Base-by-base conservation (phyloP, 768 basidiomycete species). In the Suillus clintonianus region DNA sequence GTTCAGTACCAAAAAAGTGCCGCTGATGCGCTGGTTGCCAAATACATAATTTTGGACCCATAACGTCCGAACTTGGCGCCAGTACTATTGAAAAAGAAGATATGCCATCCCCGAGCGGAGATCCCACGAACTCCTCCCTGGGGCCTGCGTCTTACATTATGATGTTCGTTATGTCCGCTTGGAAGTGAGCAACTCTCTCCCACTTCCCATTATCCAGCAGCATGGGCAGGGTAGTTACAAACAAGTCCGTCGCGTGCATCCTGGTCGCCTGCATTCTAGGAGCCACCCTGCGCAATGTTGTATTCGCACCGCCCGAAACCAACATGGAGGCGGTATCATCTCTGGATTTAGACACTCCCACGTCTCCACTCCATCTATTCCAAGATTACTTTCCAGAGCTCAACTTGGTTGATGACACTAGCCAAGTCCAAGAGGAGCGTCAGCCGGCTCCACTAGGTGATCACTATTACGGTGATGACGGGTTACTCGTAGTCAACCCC, bases 401-500 rank as follows among this genome's bases (percentile, higher is more conserved):
- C 1, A 15, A 39, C 24, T 10, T 10, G 15, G 55, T 24, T 37
- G 37, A 53, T 13, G 32, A 32, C 6, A n/a, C n/a, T 2, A 11
- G 6, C 11, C 9, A 30, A 2, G 48, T 30, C 4, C 27, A 41
- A 3, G 56, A 57, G n/a, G 24, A 19, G 24, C 37, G 0, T 15
- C 55, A 19, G 39, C 24, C 56, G 1, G 6, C 17, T 7, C 5
- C 39, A 2, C 63, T 69, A 4, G 69, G 56, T 8, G 22, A 43
- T 8, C 78, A 80, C 55, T 64, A 59, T 1, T 62, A 69, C 34
- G 64, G 70, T 2, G n/a, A 64, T 1, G 71, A 76, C 32, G 79
- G 79, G 1, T 62, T 77, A 27, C 68, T 80, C 10, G 51, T 73
- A 24, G 77, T 78, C 64, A 76, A 80, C 53, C 73, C 72, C 0